Evolutionary conservation across 179 eudicot species (phyloP), one percentile per base, ranked within the genome.

Genomic region (Vitellaria paradoxa): DNA sequence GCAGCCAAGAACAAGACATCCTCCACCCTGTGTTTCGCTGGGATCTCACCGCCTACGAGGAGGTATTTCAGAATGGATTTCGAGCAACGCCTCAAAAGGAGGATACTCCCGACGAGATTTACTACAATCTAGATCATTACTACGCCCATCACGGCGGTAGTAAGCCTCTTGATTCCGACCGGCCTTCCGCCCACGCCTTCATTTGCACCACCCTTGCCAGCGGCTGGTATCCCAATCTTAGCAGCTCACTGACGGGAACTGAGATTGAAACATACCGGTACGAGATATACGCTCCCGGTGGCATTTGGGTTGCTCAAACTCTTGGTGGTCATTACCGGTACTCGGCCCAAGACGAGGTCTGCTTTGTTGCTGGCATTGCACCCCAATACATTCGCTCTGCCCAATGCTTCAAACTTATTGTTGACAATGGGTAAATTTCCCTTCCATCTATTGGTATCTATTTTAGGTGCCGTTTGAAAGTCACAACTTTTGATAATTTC

Each of bases 251-350:
- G 9, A 7, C 20, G 0, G 47, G 24, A 47, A 55, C 46, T 55
- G 55, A 68, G 53, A 10, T 45, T 68, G 49, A 67, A 46, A 47
- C 24, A 24, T 72, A 72, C 53, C 75, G 75, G 13, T 72, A 72
- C 75, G 75, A n/a, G 75, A 72, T 72, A 52, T 52, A 72, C 53
- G 61, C 75, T 55, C 75, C 75, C 12, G 75, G 75, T 55, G 75
- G 75, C 47, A 72, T 72, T 50, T 72, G 62, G 75, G 63, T 72
- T 14, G 62, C 75, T 72, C 63, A 72, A 63, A 72, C 75, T 55
- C 63, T 53, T 52, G 75, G 75, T 72, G 62, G 53, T 72, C 37
- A 18, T 52, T 26, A 55, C 75, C 42, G 17, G 46, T 53, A 14
- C 62, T 6, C 42, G 53, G 62, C 46, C 63, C 75, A 21, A 72